Base-by-base conservation (phyloP, 805 yeast genomes). In the Candida ortonii region DNA sequence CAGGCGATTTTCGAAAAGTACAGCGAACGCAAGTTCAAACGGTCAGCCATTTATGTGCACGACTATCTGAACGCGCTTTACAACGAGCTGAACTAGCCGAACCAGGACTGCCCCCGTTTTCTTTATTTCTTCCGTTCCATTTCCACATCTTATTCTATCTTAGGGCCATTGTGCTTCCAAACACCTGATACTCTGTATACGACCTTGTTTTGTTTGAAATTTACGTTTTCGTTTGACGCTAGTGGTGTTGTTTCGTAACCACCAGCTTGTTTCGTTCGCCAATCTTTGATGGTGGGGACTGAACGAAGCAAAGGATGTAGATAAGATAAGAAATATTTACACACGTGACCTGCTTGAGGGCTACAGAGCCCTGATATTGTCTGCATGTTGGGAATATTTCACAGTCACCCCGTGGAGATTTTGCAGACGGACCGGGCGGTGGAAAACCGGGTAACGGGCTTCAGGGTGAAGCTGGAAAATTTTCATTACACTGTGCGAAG, bases 1-100 rank as follows among this genome's bases (percentile, higher is more conserved):
- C 78, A 76, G 53, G 87, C 95, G 5, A 81, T 93, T 27, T 90
- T 64, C 59, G 95, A 88, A 47, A 93, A 93, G 63, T 93, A 93
- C 64, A 77, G 81, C 51, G 95, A 86, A 55, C 73, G 89, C 47
- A 77, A 84, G 52, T 89, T 80, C 65, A 81, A 85, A 54, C 74
- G 84, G 52, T 84, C 93, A 20, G 74, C 96, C 3, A 55, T 71
- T 16, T 86, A 77, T 61, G 95, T 86, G 28, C 83, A 79, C 57
- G 87, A 84, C 47, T 85, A 85, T 72, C 66, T 84, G 36, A 60
- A 61, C 25, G 45, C 59, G 4, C 39, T 46, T 7, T 48, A 46
- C 30, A 38, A 38, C 26, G 47, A 60, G 57, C 37, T 38, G 19
- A 36, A 32, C 12, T 60, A 52, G 15, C 22, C 16, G 16, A 24